Conservation (phyloP, 2,329 filamentous ascomycete genomes). For the Emmonsiellopsis sp. region DNA sequence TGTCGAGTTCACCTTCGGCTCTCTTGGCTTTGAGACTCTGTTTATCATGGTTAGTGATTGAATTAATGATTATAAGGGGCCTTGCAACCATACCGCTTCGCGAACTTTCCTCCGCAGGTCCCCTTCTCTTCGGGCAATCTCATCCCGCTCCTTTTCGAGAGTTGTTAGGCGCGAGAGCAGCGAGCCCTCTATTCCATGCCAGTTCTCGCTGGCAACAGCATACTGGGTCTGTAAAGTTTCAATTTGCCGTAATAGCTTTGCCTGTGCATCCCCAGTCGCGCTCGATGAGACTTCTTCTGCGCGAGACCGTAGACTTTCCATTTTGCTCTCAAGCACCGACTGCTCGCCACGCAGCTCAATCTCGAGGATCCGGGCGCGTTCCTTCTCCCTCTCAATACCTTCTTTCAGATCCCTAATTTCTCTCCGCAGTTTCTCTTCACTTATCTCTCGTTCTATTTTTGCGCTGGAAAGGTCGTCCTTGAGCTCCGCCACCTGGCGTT, state of each 20-base stretch:
- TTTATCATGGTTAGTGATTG: slow-evolving; percentile 19
- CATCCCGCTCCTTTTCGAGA: slow-evolving; percentile 86
- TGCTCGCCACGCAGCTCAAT: slow-evolving; percentile 74
- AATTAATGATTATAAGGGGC: not conserved
- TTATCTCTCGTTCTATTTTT: slow-evolving; percentile 68
- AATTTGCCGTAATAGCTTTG: slow-evolving; percentile 84
- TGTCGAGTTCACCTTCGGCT: slow-evolving; percentile 74
- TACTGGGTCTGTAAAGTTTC: slow-evolving; percentile 96
- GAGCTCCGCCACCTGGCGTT: slow-evolving; percentile 45
- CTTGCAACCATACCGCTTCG: slow-evolving; percentile 57
- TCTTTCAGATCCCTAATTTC: slow-evolving; percentile 66
- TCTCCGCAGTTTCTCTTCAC: slow-evolving; percentile 54
- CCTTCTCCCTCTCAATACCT: slow-evolving; percentile 62
- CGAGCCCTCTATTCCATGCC: slow-evolving; percentile 90
- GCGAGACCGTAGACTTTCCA: slow-evolving; percentile 75
- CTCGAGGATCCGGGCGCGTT: slow-evolving; percentile 60
- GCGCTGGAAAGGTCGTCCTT: slow-evolving; percentile 55
- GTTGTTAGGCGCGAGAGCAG: slow-evolving; percentile 66
- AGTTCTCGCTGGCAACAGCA: slow-evolving; percentile 87
- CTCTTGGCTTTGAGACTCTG: slow-evolving; percentile 59
- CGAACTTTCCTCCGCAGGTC: slow-evolving; percentile 84
- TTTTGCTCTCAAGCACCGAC: slow-evolving; percentile 69
- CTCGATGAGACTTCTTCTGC: slow-evolving; percentile 87
- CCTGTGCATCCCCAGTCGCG: slow-evolving; percentile 70
- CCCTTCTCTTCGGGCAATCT: slow-evolving; percentile 70